Base-by-base conservation (phyloP, 2,329 filamentous ascomycete genomes). In the Periglandula ipomoeae region DNA sequence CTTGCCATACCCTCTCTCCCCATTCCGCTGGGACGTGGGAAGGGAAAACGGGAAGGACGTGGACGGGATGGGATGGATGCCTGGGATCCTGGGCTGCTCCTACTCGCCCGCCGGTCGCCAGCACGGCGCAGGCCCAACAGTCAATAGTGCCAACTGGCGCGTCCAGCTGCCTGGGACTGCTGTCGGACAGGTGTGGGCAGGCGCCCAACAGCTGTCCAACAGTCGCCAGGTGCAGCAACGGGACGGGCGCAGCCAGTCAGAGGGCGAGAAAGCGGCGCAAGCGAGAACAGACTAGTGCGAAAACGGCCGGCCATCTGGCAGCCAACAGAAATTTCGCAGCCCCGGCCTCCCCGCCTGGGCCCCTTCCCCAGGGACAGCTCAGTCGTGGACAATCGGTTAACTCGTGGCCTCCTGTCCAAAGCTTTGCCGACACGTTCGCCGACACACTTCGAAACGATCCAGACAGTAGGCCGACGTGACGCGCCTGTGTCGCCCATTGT, bases 361-460 rank as follows among this genome's bases (percentile, higher is more conserved):
- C 42, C 26, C 40, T 23, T 23, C 23, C 24, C 19, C 7, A 34
- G 19, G 40, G 42, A 27, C 47, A 48, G 13, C 47, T 38, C 40
- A 34, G n/a, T 37, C 47, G 27, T 46, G 27, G 24, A n/a, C n/a
- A n/a, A 34, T 51, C 50, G 50, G 50, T 46, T 23, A 51, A 51
- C 42, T 44, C 42, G 42, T 45, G 20, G 43, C 42, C 27, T 43
- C 37, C 37, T 27, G 46, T 48, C 26, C 39, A 26, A 45, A 22
- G 24, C 47, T 49, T 51, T 49, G 43, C 46, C 46, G 43, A 48
- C 30, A 48, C 39, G 50, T 51, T 51, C 43, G 50, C 50, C 50
- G 50, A 51, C 43, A 49, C 46, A 42, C 32, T 47, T 51, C 32
- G 27, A 48, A 46, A 27, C 38, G 32, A 49, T 51, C 38, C 46